phyloP scores from a whole-genome alignment of 208 protist genomes.

The Leishmania lainsoni region DNA sequence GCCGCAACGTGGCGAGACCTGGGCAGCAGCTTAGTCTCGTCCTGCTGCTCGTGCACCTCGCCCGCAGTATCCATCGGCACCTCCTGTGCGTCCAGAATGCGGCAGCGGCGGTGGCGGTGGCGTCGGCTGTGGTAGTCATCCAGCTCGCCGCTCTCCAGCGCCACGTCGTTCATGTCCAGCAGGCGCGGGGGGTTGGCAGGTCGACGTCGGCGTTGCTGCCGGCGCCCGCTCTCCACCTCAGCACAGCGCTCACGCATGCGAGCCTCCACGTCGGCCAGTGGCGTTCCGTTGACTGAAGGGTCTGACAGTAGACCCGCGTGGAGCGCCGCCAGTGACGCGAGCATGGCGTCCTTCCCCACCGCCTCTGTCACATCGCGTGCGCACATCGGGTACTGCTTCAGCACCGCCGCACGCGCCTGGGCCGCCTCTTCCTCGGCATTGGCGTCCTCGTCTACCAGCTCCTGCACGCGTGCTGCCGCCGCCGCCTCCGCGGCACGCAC shows the following conservation, averaged over 20 bases:
- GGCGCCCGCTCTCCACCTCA: constrained; percentile 32
- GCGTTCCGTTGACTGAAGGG: constrained; percentile 19
- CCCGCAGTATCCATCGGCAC: constrained; percentile 21
- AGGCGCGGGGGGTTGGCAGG: constrained; percentile 29
- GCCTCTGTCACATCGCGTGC: constrained; percentile 49
- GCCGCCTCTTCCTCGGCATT: constrained; percentile 31
- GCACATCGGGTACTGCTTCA: constrained; percentile 50
- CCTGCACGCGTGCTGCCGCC: constrained; percentile 23
- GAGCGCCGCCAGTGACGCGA: constrained; percentile 32
- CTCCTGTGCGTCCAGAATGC: constrained; percentile 16
- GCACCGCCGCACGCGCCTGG: constrained; percentile 23
- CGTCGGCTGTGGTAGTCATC: constrained; percentile 33
- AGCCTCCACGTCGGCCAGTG: constrained; percentile 31
- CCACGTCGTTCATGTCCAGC: constrained; percentile 37
- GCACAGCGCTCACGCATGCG: constrained; percentile 32
- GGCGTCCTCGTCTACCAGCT: constrained; percentile 33
- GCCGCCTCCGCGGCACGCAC: constrained; percentile 23
- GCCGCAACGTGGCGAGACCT: constrained; percentile 17
- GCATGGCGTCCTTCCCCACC: constrained; percentile 41
- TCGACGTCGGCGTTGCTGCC: constrained; percentile 24
- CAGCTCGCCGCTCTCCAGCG: constrained; percentile 29
- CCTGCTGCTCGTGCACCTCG: constrained; percentile 32
- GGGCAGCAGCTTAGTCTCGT: constrained; percentile 24
- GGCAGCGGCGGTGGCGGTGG: constrained; percentile 28
- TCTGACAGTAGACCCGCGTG: constrained; percentile 27